Conservation (phyloP, 306 rosid genomes). For the Lagenaria siceraria region DNA sequence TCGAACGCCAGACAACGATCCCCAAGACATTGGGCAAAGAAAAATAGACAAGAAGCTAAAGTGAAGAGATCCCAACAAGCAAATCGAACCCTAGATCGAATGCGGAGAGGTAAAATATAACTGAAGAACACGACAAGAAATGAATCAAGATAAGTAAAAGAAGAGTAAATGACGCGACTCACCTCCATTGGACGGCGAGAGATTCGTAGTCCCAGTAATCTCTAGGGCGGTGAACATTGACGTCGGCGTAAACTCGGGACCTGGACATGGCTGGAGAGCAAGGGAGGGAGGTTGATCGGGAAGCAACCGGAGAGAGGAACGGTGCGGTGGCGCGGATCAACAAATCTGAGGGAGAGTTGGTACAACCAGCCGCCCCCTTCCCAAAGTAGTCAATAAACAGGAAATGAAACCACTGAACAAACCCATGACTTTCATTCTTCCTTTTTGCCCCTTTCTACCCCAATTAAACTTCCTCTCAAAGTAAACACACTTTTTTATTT, state of each 20-base stretch:
- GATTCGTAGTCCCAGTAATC: constrained; percentile 46
- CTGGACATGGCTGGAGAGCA: constrained; percentile 21
- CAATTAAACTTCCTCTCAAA: background rate
- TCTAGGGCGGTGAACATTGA: constrained; percentile 34
- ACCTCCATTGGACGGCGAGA: constrained; percentile 38
- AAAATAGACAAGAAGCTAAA: background rate
- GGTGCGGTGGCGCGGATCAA: background rate
- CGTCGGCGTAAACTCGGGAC: constrained; percentile 35
- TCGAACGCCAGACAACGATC: background rate
- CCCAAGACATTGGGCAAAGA: background rate
- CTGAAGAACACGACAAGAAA: background rate
- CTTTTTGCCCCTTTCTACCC: background rate
- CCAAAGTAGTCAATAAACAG: background rate
- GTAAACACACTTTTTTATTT: background rate
- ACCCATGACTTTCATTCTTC: background rate
- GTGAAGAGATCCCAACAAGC: background rate
- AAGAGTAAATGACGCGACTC: background rate
- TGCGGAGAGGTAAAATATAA: background rate
- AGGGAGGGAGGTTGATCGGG: background rate
- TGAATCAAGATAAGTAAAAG: background rate
- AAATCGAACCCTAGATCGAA: constrained; percentile 3
- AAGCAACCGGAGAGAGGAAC: background rate
- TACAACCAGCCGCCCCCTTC: background rate
- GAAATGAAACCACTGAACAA: background rate
- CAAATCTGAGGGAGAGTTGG: background rate